These are phyloP conservation scores for Hypomontagnella monticulosa DNA, from an alignment of 495 filamentous ascomycete genomes.

Conservation along the genomic window DNA sequence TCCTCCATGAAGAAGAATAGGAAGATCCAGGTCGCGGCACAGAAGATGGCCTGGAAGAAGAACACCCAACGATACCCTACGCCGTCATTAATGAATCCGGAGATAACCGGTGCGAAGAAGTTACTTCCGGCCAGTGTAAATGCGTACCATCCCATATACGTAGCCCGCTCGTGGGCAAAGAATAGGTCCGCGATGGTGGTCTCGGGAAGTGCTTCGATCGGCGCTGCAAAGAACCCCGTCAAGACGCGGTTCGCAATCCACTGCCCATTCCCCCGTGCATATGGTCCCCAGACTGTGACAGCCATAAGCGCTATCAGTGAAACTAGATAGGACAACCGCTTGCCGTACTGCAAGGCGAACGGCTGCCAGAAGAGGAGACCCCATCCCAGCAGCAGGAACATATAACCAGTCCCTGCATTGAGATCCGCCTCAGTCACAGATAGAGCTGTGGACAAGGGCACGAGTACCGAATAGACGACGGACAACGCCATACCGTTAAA, in stretches of 20 bases:
- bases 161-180: slow-evolving; percentile 72
- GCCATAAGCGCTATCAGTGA: slow-evolving; percentile 61
- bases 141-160: slow-evolving; percentile 72
- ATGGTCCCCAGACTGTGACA: slow-evolving; percentile 58
- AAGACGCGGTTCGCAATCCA: slow-evolving; percentile 72
- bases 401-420: slow-evolving; percentile 68
- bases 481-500: slow-evolving; percentile 68
- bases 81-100: slow-evolving; percentile 73
- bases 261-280: slow-evolving; percentile 62
- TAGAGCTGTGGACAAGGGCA: slow-evolving; percentile 65
- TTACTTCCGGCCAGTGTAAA: slow-evolving; percentile 71
- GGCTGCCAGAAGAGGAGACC: slow-evolving; percentile 76
- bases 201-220: slow-evolving; percentile 71
- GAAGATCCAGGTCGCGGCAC: slow-evolving; percentile 63
- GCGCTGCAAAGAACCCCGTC: slow-evolving; percentile 71
- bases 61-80: slow-evolving; percentile 72
- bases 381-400: slow-evolving; percentile 71
- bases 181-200: slow-evolving; percentile 71
- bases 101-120: slow-evolving; percentile 71
- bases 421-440: slow-evolving; percentile 58
- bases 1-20: slow-evolving; percentile 77
- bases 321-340: slow-evolving; percentile 69
- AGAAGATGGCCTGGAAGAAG: slow-evolving; percentile 72
- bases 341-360: slow-evolving; percentile 72
- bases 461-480: slow-evolving; percentile 69